These are phyloP conservation scores for Amanita pallidorosea DNA, from an alignment of 768 basidiomycete genomes.

Conservation along the genomic window DNA sequence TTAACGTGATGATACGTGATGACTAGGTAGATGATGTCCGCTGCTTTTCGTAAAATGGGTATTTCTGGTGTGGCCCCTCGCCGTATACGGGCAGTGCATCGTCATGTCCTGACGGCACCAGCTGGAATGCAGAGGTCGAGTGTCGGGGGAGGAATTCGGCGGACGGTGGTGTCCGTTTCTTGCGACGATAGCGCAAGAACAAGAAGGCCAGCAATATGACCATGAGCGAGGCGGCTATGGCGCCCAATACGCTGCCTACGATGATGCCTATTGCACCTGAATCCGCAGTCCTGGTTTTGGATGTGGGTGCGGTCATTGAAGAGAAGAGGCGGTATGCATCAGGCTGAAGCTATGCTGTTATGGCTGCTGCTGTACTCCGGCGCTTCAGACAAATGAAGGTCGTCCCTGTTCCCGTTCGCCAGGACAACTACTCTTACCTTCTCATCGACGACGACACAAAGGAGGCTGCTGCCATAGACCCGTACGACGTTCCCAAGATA, in stretches of 20 bases:
- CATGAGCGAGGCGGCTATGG: conserved; percentile 26
- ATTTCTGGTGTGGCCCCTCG: background rate
- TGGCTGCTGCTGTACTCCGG: background rate
- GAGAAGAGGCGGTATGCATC: background rate
- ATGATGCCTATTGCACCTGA: conserved; percentile 31
- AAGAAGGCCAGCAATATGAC: conserved; percentile 24
- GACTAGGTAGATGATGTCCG: background rate
- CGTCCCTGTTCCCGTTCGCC: conserved; percentile 66
- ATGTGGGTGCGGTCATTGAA: background rate
- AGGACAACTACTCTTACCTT: conserved; percentile 82
- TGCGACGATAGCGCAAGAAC: conserved; percentile 30
- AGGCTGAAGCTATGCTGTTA: background rate
- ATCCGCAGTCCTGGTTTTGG: background rate
- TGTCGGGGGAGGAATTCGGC: conserved; percentile 36
- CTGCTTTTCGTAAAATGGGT: background rate
- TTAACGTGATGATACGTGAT: background rate
- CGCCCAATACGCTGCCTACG: conserved; percentile 45
- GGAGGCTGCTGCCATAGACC: conserved; percentile 72
- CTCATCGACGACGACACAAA: conserved; percentile 59
- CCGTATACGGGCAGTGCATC: background rate
- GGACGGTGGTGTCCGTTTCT: conserved; percentile 39
- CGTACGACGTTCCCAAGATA: conserved; percentile 67
- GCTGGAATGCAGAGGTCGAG: background rate
- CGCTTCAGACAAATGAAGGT: conserved; percentile 46
- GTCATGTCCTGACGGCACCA: background rate